Conservation (phyloP, 148 eudicot species). For the Camellia japonica region DNA sequence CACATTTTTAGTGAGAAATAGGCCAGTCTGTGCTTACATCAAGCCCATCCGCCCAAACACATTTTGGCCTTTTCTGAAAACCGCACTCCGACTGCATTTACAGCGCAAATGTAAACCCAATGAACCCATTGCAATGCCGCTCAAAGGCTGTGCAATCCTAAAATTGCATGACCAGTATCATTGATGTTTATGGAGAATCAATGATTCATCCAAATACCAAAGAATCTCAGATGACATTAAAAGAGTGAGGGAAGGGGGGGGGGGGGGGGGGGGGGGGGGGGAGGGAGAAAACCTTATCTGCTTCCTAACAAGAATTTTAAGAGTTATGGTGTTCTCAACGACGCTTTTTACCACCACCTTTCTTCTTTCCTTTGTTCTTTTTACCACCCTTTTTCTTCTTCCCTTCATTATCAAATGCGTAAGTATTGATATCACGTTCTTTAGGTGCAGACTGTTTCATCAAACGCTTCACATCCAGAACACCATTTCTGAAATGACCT, state of each 20-base stretch:
- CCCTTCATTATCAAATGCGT: slow-evolving; percentile 25
- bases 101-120: too few species aligned
- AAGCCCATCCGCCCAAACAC: too few species aligned
- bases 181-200: not conserved
- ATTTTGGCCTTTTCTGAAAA: too few species aligned
- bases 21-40: too few species aligned
- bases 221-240: not conserved
- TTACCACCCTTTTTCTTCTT: slow-evolving; percentile 47
- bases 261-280: too few species aligned
- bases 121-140: too few species aligned
- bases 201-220: not conserved
- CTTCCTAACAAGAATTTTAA: not conserved
- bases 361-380: slow-evolving; percentile 62
- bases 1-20: too few species aligned
- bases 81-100: too few species aligned
- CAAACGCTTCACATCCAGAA: slow-evolving; percentile 70
- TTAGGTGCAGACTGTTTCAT: slow-evolving; percentile 35
- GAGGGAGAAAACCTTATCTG: not conserved
- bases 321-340: slow-evolving; percentile 20
- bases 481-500: slow-evolving; percentile 75
- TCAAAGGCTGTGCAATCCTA: too few species aligned
- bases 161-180: too few species aligned
- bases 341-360: slow-evolving; percentile 59
- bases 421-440: slow-evolving; percentile 25
- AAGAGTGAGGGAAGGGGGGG: not conserved